A percentile compares a stretch with the other conserved stretches of the same genome.
Evolutionary conservation across 1,284 basidiomycete genomes (phyloP).

Genomic region (Violaceomyces palustris): DNA sequence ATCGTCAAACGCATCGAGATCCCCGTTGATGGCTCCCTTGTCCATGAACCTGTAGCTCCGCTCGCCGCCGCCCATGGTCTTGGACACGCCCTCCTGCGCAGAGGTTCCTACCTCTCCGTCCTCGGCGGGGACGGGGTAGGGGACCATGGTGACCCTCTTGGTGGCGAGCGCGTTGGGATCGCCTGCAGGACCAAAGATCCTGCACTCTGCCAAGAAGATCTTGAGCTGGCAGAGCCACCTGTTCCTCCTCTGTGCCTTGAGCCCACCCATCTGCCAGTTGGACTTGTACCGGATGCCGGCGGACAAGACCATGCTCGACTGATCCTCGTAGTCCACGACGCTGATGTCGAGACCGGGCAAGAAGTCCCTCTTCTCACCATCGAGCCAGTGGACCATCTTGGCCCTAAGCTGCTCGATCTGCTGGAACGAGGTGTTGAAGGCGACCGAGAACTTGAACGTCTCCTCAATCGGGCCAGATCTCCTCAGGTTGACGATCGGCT

Average conservation of each 20-base stretch:
- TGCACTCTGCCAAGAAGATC: constrained; percentile 63
- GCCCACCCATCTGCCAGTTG: constrained; percentile 68
- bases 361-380: constrained; percentile 55
- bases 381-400: constrained; percentile 76
- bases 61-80: constrained; percentile 17
- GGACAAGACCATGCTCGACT: constrained; percentile 71
- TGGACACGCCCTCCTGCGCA: constrained; percentile 13
- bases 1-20: constrained; percentile 25
- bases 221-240: constrained; percentile 88
- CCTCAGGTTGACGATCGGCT: constrained; percentile 65
- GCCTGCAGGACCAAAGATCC: constrained; percentile 71
- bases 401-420: constrained; percentile 72
- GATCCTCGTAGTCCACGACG: constrained; percentile 69
- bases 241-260: constrained; percentile 73
- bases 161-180: constrained; percentile 29
- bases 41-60: constrained; percentile 26
- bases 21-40: constrained; percentile 14
- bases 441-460: constrained; percentile 73
- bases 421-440: constrained; percentile 73
- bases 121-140: constrained; percentile 19
- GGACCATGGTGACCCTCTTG: constrained; percentile 16
- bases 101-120: constrained; percentile 7
- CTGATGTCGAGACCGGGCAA: constrained; percentile 48
- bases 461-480: constrained; percentile 69
- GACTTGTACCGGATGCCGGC: constrained; percentile 86